Conservation (phyloP, 179 eudicot genomes). For the Silene vulgaris region DNA sequence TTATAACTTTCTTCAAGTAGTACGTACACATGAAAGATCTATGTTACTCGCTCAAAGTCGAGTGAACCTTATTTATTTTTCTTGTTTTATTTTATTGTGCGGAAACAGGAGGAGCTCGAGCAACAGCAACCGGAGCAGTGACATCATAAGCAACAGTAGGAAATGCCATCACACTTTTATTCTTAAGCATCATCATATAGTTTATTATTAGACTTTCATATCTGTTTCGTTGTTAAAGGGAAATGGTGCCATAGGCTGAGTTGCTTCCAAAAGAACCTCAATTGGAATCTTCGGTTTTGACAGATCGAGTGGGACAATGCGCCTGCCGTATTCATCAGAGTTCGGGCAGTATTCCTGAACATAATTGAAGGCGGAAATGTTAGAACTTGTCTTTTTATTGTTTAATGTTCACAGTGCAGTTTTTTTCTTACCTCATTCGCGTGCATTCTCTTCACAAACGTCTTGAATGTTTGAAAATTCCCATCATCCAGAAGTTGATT, state of each 20-base stretch:
- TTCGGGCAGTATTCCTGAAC: constrained; percentile 53
- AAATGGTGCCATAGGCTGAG: constrained; percentile 55
- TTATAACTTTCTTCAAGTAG: not conserved
- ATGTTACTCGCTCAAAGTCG: not conserved
- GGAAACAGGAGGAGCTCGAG: not conserved
- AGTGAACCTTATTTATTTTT: not conserved
- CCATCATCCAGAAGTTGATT: constrained; percentile 45
- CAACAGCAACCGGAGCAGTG: not conserved
- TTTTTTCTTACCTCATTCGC: constrained; percentile 53
- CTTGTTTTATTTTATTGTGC: not conserved
- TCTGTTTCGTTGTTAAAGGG: constrained; percentile 66
- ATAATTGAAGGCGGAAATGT: not conserved
- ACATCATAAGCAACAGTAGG: not conserved
- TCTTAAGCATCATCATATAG: constrained; percentile 3
- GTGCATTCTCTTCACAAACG: constrained; percentile 76
- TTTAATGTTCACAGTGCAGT: not conserved
- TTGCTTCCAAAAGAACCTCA: constrained; percentile 58
- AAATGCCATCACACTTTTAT: not conserved
- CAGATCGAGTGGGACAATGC: constrained; percentile 38
- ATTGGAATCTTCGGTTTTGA: constrained; percentile 63
- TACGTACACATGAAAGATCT: not conserved
- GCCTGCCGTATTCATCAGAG: constrained; percentile 39
- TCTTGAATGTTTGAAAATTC: constrained; percentile 52
- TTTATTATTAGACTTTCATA: constrained; percentile 42
- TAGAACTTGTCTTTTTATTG: not conserved